phyloP scores from a whole-genome alignment of 345 rosid species.

The Boechera divaricarpa region DNA sequence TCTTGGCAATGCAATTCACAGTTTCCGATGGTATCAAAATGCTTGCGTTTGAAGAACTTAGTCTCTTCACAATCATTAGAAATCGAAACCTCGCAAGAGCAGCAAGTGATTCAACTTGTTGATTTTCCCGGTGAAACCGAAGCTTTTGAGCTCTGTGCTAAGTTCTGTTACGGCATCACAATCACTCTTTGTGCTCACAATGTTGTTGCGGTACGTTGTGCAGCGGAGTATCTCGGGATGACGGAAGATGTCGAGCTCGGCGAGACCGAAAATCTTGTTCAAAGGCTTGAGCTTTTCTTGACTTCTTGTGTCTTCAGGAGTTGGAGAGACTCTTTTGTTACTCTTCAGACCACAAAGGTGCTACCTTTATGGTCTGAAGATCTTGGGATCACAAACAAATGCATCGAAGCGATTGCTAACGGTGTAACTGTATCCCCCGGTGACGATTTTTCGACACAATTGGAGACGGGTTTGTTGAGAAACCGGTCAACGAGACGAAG shows the following conservation, averaged over 20 bases:
- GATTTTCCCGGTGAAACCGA: slow-evolving; percentile 90
- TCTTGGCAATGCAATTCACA: slow-evolving; percentile 39
- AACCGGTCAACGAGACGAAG: slow-evolving; percentile 73
- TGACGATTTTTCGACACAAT: slow-evolving; percentile 45
- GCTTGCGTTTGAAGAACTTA: slow-evolving; percentile 67
- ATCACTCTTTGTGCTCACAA: slow-evolving; percentile 91
- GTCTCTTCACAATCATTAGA: slow-evolving; percentile 51
- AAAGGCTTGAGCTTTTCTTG: slow-evolving; percentile 84
- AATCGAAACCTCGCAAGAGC: slow-evolving; percentile 65
- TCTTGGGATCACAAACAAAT: slow-evolving; percentile 79
- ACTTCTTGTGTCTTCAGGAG: slow-evolving; percentile 78
- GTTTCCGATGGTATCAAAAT: slow-evolving; percentile 95
- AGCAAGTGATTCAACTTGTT: slow-evolving; percentile 68
- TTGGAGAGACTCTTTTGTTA: slow-evolving; percentile 84
- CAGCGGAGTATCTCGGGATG: slow-evolving; percentile 92
- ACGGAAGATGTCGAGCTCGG: slow-evolving; percentile 71
- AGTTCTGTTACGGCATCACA: slow-evolving; percentile 96
- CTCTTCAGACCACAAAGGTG: slow-evolving; percentile 74
- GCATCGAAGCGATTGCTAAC: slow-evolving; percentile 72
- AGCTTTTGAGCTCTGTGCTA: slow-evolving; percentile 93
- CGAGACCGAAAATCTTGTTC: slow-evolving; percentile 78
- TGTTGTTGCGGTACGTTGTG: slow-evolving; percentile 80
- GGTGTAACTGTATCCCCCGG: slow-evolving; percentile 65
- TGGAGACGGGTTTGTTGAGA: slow-evolving; percentile 65
- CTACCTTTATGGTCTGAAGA: slow-evolving; percentile 82